Evolutionary conservation across 2,329 filamentous ascomycete genomes (phyloP), one percentile per base, ranked within the genome.

Genomic region (Coccinonectria pachysandricola): DNA sequence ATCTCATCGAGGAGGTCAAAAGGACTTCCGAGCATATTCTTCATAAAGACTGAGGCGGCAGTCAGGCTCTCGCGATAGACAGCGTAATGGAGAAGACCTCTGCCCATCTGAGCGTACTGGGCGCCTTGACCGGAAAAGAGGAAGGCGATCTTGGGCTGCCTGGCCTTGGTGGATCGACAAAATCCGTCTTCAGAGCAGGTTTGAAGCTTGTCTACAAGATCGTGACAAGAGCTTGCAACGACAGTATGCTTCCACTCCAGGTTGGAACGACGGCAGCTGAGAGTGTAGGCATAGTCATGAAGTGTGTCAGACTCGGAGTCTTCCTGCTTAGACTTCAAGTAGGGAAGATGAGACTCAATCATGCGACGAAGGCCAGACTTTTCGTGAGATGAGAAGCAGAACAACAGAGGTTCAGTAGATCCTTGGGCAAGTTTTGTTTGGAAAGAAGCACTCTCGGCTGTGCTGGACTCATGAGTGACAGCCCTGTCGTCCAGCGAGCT

Each of bases 221-320:
- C 52, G 2, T 37, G 24, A 1, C 34, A 27, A 3, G 53, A 55
- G 7, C 36, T 42, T 4, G 60, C 58, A 16, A 61, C 46, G 3
- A 59, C 35, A 3, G 53, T 51, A 3, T 48, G 36, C 27, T 53
- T 64, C 57, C 60, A 66, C 28, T 60, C 56, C 9, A 67, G 34
- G 6, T 36, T 46, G 0, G 64, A 65, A 9, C 64, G 57, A 3
- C 64, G 60, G 18, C 52, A 58, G 13, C 45, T 50, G 10, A 66
- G 47, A 1, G 64, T 68, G 35, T 66, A 67, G 3, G 62, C 53
- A 24, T 65, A 59, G 29, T 65, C 39, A 16, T 47, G 37, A 16
- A 64, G 36, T n/a, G 53, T 40, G 1, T 37, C 28, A 1, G 12
- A 6, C 3, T 43, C 24, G 4, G 23, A 10, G 5, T 12, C 12